These are phyloP conservation scores for Pilobolus umbonatus DNA, from an alignment of 192 early-diverging fungal species.

Conservation along the genomic window DNA sequence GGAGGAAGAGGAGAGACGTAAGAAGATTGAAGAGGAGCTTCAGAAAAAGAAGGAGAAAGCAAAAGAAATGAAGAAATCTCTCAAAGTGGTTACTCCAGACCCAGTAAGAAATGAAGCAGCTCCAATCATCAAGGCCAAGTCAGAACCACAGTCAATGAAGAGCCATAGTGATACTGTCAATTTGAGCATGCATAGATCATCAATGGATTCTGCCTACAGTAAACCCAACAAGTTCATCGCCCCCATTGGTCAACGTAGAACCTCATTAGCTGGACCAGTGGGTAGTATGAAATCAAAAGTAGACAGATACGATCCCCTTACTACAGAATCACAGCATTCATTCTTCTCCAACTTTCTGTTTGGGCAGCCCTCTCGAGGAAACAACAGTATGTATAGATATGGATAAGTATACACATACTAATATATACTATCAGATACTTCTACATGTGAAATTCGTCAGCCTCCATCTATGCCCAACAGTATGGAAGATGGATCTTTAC, in stretches of 20 bases:
- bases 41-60: not conserved
- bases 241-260: slow-evolving; percentile 12
- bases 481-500: not conserved
- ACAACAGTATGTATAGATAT: not conserved
- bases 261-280: slow-evolving; percentile 11
- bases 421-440: not conserved
- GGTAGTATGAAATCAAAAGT: no score
- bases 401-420: not conserved
- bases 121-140: no score
- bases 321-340: not conserved
- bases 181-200: no score
- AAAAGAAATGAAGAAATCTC: no score
- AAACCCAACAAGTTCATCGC: not conserved
- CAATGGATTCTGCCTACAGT: no score
- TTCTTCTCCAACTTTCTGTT: slow-evolving; percentile 29
- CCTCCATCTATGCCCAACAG: no score
- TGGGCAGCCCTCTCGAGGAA: slow-evolving; percentile 3
- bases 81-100: no score
- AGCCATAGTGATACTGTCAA: no score
- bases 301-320: not conserved
- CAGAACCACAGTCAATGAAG: no score
- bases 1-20: not conserved
- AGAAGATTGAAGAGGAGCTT: not conserved
- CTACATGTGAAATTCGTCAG: no score
- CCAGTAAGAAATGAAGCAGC: no score